Base-by-base conservation (phyloP, 2,329 filamentous ascomycete genomes). In the Dothistroma pini region DNA sequence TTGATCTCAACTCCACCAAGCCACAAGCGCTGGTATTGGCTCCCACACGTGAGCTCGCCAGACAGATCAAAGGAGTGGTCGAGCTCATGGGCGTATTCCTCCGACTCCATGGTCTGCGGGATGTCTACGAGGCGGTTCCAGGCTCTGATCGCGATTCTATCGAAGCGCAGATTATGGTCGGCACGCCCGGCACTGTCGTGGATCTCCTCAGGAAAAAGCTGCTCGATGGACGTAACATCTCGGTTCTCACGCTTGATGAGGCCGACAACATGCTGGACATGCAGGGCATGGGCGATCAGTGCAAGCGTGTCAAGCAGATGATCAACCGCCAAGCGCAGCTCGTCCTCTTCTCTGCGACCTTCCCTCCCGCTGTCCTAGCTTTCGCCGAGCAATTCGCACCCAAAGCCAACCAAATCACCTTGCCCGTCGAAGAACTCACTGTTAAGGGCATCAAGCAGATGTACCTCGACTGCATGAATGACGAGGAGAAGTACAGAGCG, bases 201-300 rank as follows among this genome's bases (percentile, higher is more conserved):
- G 95, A 97, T 72, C 82, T 95, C 70, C 88, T 97, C 70, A 88
- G 88, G 71, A 86, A 88, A 70, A 84, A 86, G 67, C 84, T 90
- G 71, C 83, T 99, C 66, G 86, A 96, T 68, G 77, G 86, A 0
- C 85, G 83, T 19, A 78, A 86, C 60, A 81, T 99, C 68, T 90
- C 87, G 75, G 84, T 96, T 9, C 83, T 99, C 63, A 93, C 97
- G 59, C 83, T 99, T 57, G 95, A 99, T 72, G 95, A 99, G 79
- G 95, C 95, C 60, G 95, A 99, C 79, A 97, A 97, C 79, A 99
- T 99, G 95, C 81, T 99, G 62, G 95, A 97, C 73, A 89, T 93
- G 77, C 91, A 96, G 77, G 93, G 95, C 56, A 82, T 99, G 58
- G 95, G 95, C 56, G 95, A 97, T 61, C 95, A 99, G 78, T 97